Conservation (phyloP, 192 early-diverging fungal species). For the Chytriomyces sp. region DNA sequence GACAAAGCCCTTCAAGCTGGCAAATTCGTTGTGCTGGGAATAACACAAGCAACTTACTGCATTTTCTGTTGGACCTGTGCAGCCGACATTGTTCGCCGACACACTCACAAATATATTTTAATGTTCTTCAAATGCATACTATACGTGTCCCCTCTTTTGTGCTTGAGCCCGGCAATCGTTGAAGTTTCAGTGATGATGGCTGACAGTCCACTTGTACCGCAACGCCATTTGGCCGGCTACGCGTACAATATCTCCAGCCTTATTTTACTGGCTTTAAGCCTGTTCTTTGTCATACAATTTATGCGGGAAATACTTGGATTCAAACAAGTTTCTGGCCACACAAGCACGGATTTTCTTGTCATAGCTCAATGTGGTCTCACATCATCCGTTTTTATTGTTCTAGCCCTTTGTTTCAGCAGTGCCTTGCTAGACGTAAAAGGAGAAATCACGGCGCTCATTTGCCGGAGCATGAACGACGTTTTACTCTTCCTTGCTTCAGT, state of each 20-base stretch:
- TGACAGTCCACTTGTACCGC: not conserved
- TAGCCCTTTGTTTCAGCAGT: not conserved
- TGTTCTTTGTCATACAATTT: not conserved
- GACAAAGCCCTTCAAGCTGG: not conserved
- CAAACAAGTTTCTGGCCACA: not conserved
- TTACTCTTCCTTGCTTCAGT: not conserved
- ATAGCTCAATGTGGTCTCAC: not conserved
- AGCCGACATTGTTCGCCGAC: not conserved
- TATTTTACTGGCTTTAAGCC: not conserved
- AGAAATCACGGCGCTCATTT: not conserved
- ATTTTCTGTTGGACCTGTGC: not conserved
- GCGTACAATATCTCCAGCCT: not conserved
- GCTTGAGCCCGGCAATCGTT: not conserved
- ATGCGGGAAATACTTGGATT: not conserved
- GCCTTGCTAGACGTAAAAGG: not conserved
- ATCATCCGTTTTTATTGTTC: not conserved
- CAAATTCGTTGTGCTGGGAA: not conserved
- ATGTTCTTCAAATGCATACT: not conserved
- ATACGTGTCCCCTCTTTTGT: not conserved
- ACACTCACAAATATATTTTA: not conserved
- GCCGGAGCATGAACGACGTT: not conserved
- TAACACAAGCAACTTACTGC: not conserved
- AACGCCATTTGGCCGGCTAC: not conserved
- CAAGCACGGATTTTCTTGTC: not conserved
- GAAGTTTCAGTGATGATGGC: not conserved